These are phyloP conservation scores for Helianthus tuberosus DNA, from an alignment of 129 eudicot species.

Conservation along the genomic window DNA sequence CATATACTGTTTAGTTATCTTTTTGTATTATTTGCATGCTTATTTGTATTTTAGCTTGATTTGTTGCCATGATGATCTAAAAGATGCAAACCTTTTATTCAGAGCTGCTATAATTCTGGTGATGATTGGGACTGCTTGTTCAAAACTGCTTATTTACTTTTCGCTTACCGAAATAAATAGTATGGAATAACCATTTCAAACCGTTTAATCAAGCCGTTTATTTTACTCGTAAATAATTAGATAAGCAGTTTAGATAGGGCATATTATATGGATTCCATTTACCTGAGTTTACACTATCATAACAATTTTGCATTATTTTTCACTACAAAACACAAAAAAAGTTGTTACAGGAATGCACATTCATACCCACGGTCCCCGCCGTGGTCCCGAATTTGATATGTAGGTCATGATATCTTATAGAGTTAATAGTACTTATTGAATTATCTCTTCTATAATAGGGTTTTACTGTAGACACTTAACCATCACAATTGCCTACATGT, in stretches of 20 bases:
- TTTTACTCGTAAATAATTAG: background rate
- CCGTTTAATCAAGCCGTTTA: background rate
- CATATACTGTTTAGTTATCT: slow-evolving; percentile 15
- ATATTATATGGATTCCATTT: background rate
- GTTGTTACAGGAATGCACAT: slow-evolving; percentile 2
- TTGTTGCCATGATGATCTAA: slow-evolving; percentile 26
- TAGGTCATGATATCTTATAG: too few relatives aligned
- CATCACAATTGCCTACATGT: background rate
- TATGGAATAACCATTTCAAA: background rate
- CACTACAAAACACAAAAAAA: slow-evolving; percentile 3
- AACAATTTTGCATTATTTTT: background rate
- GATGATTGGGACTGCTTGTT: slow-evolving; percentile 2
- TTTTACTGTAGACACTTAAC: background rate
- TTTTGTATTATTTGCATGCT: slow-evolving; percentile 21
- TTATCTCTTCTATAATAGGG: too few relatives aligned
- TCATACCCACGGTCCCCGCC: slow-evolving; percentile 10
- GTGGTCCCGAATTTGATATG: slow-evolving; percentile 14
- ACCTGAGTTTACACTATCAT: background rate
- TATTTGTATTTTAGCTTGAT: slow-evolving; percentile 27
- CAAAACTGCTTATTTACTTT: background rate
- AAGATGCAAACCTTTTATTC: slow-evolving; percentile 6
- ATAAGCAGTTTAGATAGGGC: background rate
- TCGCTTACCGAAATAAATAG: background rate
- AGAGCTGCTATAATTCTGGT: slow-evolving; percentile 20
- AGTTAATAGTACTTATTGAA: too few relatives aligned